These are phyloP conservation scores for Dactylorhiza incarnata DNA, from an alignment of 106 monocot species.

Conservation along the genomic window DNA sequence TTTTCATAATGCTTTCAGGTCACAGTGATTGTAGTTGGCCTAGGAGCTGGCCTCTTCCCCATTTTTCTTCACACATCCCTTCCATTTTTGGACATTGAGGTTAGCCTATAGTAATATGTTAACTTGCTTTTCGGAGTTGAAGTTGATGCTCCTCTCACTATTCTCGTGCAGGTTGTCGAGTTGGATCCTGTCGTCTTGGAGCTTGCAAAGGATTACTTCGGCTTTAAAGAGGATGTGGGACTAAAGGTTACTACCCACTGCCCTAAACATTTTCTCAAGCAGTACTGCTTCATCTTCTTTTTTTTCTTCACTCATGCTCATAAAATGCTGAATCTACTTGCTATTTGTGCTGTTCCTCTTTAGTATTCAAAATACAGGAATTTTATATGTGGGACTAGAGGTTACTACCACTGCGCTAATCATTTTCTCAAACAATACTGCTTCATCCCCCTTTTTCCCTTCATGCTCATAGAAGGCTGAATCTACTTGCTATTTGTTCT, in stretches of 20 bases:
- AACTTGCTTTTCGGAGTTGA: background rate
- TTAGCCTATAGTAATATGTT: slow-evolving; percentile 15
- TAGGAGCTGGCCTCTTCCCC: slow-evolving; percentile 92
- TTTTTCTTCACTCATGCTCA: background rate
- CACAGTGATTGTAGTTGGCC: slow-evolving; percentile 64
- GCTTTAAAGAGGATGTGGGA: slow-evolving; percentile 46
- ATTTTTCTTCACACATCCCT: slow-evolving; percentile 72
- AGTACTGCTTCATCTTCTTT: background rate
- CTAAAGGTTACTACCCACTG: slow-evolving; percentile 46
- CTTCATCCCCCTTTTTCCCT: background rate
- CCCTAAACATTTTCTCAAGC: background rate
- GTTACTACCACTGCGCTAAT: slow-evolving; percentile 17
- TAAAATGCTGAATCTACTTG: background rate
- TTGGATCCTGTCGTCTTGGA: slow-evolving; percentile 74
- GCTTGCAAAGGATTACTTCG: slow-evolving; percentile 70
- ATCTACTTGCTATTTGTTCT: background rate
- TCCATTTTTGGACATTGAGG: slow-evolving; percentile 84
- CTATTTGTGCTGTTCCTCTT: background rate
- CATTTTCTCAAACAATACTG: background rate
- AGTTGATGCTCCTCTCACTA: background rate
- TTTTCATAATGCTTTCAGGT: slow-evolving; percentile 29
- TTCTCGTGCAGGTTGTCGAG: slow-evolving; percentile 63
- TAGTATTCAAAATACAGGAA: background rate
- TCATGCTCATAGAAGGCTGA: background rate
- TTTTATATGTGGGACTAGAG: slow-evolving; percentile 31